A percentile compares a stretch with the other conserved stretches of the same genome.
Evolutionary conservation across 2,329 filamentous ascomycete species (phyloP).

Genomic region (Aplosporella prunicola): DNA sequence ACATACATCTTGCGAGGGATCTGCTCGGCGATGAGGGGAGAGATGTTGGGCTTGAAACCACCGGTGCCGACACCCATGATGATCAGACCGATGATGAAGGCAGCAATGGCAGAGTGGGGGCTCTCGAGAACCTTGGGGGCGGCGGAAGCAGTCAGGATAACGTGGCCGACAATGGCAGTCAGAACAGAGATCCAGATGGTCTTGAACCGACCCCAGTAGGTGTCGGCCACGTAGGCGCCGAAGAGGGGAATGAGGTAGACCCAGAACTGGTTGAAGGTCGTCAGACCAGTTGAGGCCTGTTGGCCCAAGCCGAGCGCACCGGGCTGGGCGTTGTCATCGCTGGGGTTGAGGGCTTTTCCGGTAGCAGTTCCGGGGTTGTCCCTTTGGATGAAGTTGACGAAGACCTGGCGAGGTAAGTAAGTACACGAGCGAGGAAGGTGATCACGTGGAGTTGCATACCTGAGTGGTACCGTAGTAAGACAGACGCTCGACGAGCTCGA

Average conservation of each 20-base stretch:
- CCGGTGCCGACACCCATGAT: constrained; percentile 59
- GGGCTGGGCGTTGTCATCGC: constrained; percentile 26
- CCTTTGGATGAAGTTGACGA: constrained; percentile 31
- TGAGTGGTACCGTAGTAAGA: constrained; percentile 28
- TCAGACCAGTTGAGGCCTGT: constrained; percentile 42
- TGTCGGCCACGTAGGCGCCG: constrained; percentile 51
- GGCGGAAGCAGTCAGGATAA: constrained; percentile 47
- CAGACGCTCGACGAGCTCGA: constrained; percentile 30
- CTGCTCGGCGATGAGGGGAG: constrained; percentile 52
- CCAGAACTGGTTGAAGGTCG: constrained; percentile 48
- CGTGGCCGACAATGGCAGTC: constrained; percentile 49
- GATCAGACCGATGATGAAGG: constrained; percentile 48
- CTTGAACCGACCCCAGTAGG: constrained; percentile 52
- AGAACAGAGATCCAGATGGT: constrained; percentile 48
- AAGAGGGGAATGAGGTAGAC: constrained; percentile 50
- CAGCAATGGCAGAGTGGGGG: constrained; percentile 41
- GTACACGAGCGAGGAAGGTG: background rate
- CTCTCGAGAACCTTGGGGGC: constrained; percentile 42
- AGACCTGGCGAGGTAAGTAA: constrained; percentile 18
- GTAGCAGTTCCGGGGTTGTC: constrained; percentile 21
- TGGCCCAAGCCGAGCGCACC: constrained; percentile 48
- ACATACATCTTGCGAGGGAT: constrained; percentile 46
- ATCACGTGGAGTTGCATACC: background rate
- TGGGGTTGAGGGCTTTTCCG: constrained; percentile 22
- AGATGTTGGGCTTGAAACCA: constrained; percentile 59